Evolutionary conservation across 495 filamentous ascomycete species (phyloP).

Genomic region (Aspergillus bridgeri): DNA sequence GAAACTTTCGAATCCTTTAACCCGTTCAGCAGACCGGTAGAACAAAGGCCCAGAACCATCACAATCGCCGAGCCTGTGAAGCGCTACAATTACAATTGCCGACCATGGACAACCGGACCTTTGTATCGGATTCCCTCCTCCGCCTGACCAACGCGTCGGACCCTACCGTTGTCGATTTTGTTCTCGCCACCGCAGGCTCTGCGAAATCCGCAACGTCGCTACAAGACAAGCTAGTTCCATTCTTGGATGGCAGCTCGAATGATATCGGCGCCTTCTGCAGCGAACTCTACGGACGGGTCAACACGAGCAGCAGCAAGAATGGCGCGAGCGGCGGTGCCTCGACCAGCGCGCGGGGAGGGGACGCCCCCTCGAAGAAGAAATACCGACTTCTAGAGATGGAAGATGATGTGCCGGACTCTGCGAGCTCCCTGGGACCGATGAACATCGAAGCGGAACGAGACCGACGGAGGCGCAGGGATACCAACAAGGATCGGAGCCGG

Average conservation of each 20-base stretch:
- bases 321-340: conserved; percentile 2
- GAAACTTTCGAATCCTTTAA: not conserved
- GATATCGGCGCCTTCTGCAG: conserved; percentile 51
- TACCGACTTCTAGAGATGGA: conserved; percentile 85
- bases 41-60: no score
- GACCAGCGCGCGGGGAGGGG: conserved; percentile 15
- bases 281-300: conserved; percentile 50
- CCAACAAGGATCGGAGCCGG: conserved; percentile 34
- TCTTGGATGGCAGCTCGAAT: conserved; percentile 50
- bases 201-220: conserved; percentile 51
- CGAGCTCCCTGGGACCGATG: conserved; percentile 43
- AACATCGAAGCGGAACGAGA: conserved; percentile 51
- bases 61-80: no score
- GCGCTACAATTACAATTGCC: not conserved
- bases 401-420: conserved; percentile 51
- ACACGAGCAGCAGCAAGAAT: conserved; percentile 21
- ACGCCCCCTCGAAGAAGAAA: conserved; percentile 52
- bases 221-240: conserved; percentile 51
- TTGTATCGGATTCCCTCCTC: conserved; percentile 46
- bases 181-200: conserved; percentile 55
- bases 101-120: conserved; percentile 41
- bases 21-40: not conserved
- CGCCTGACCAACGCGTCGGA: conserved; percentile 58
- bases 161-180: conserved; percentile 58
- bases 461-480: conserved; percentile 37